Evolutionary conservation across 345 rosid genomes (phyloP), one percentile per base, ranked within the genome.

Genomic region (Moricandia arvensis): DNA sequence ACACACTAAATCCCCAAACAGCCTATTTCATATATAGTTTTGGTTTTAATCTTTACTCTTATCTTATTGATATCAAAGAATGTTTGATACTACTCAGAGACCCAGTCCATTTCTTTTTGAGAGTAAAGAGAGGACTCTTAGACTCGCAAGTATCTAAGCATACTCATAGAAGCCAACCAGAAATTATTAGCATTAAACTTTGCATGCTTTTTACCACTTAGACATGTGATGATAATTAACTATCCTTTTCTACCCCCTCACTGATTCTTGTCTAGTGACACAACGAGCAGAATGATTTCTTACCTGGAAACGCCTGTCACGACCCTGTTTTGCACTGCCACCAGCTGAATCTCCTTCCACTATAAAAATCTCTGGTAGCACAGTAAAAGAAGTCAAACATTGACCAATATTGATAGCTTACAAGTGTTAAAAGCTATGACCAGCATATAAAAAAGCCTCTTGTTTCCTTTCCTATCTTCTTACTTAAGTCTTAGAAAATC

Each of bases 341-440:
- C 99, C 99, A 51, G 97, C 99, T 10, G 98, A 95, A 84, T 95
- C 98, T 59, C 99, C 99, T 83, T 95, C 99, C 53, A 95, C 99
- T 68, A 95, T 95, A 80, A 95, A 92, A 74, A 92, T 95, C 82
- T 95, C 98, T 95, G 81, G 45, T 55, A 63, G 16, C 41, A 71
- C 15, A 59, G 47, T 26, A 51, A 59, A 41, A 16, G 24, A 66
- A 13, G 37, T 66, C 72, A 72, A 12, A 49, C 13, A 21, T 26
- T 63, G 62, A 71, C 10, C 6, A 41, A 55, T 6, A 33, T 69
- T 18, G 29, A 62, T 17, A 53, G 51, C 43, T 69, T 64, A 57
- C 61, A 45, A 24, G 41, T 55, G 60, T 41, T 18, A 31, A 30
- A 29, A 69, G 63, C 74, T 17, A 33, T 75, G 31, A 60, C 45